These are phyloP conservation scores for Aspergillus spinulosporus DNA, from an alignment of 2,329 filamentous ascomycete genomes.

Conservation along the genomic window DNA sequence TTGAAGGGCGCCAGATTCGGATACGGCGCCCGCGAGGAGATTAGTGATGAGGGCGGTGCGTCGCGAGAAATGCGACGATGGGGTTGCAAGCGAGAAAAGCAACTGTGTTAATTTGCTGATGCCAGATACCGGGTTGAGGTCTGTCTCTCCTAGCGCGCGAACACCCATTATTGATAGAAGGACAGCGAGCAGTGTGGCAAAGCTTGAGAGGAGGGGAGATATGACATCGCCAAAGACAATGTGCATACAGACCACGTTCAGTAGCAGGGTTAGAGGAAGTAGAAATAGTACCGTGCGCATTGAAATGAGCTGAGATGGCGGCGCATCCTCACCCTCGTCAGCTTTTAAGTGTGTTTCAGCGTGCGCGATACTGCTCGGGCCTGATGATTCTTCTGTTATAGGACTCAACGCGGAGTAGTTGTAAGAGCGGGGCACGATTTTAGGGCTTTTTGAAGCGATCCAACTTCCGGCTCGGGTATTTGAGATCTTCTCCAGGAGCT, in stretches of 20 bases:
- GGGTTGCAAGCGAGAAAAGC: conserved; percentile 88
- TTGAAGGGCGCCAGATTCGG: conserved; percentile 82
- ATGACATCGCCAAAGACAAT: conserved; percentile 81
- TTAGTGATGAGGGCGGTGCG: conserved; percentile 88
- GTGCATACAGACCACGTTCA: conserved; percentile 81
- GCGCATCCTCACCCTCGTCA: conserved; percentile 70
- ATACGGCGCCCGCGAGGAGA: conserved; percentile 86
- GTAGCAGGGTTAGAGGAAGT: conserved; percentile 70
- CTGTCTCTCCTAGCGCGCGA: conserved; percentile 72
- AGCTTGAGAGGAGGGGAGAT: conserved; percentile 71
- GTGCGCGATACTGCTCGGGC: conserved; percentile 13
- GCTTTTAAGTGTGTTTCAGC: conserved; percentile 30
- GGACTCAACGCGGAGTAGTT: conserved; percentile 33
- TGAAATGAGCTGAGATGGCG: conserved; percentile 77
- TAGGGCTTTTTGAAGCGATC: conserved; percentile 26
- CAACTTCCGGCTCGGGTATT: conserved; percentile 31
- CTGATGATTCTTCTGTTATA: conserved; percentile 25
- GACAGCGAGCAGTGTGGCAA: conserved; percentile 82
- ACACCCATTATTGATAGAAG: conserved; percentile 65
- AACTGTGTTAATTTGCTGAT: conserved; percentile 97
- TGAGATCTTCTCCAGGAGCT: conserved; percentile 31
- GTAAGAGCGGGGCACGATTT: conserved; percentile 25
- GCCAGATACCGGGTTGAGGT: conserved; percentile 92
- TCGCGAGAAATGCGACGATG: conserved; percentile 73
- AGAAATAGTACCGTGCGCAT: conserved; percentile 70